Percentiles rank a stretch among this genome's conserved stretches.
Evolutionary conservation across 768 basidiomycete genomes (phyloP).

Genomic region (Pilatotrama ljubarskyi): DNA sequence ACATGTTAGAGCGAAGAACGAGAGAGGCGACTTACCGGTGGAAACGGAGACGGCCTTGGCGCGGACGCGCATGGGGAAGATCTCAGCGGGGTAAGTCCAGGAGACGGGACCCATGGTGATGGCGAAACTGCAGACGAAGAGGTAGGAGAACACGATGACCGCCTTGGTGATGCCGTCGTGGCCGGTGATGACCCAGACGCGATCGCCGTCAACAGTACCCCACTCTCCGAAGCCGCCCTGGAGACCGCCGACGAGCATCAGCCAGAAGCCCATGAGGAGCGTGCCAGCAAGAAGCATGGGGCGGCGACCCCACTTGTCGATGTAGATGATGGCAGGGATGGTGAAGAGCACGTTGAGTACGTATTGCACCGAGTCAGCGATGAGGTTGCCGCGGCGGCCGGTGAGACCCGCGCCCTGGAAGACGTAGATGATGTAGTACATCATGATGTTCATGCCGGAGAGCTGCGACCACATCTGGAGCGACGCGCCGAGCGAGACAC

Average conservation of each 20-base stretch:
- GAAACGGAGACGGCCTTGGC: conserved; percentile 57
- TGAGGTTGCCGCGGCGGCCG: conserved; percentile 70
- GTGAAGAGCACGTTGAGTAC: conserved; percentile 43
- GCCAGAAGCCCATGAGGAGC: conserved; percentile 71
- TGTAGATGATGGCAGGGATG: conserved; percentile 56
- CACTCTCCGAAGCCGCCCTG: conserved; percentile 68
- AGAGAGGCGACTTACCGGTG: conserved; percentile 24
- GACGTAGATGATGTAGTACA: conserved; percentile 70
- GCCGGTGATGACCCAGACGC: conserved; percentile 61
- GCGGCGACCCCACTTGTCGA: conserved; percentile 78
- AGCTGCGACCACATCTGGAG: conserved; percentile 83
- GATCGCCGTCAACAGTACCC: conserved; percentile 44
- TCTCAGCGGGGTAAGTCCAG: conserved; percentile 66
- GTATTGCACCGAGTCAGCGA: conserved; percentile 68
- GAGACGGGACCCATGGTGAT: conserved; percentile 71
- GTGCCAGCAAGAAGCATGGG: conserved; percentile 71
- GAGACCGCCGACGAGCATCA: conserved; percentile 75
- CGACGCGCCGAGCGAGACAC: conserved; percentile 67
- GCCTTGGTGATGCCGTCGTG: conserved; percentile 61
- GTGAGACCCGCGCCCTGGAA: conserved; percentile 79
- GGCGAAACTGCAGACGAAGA: conserved; percentile 75
- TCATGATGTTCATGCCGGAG: conserved; percentile 81
- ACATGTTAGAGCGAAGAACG: neutral
- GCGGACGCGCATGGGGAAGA: conserved; percentile 68
- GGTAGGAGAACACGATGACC: conserved; percentile 76